Evolutionary conservation across 352 stramenopile species (phyloP), one percentile per base, ranked within the genome.

Genomic region (Pythium periplocum): DNA sequence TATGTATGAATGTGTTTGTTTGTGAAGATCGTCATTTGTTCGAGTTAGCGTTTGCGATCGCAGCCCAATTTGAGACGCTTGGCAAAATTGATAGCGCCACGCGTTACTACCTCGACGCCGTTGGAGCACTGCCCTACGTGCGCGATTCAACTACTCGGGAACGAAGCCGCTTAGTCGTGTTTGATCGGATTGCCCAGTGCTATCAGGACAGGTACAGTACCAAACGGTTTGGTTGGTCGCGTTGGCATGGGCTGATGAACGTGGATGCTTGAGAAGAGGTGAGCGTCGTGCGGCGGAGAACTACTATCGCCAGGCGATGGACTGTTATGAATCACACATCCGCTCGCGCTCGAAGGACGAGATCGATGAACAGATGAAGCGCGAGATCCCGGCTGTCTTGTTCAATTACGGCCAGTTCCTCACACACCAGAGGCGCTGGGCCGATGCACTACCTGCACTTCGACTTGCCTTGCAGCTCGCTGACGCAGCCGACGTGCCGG

Each of bases 141-240:
- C 61, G 57, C 4, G 50, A 69, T 8, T 49, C 55, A 1, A 54
- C 45, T 12, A 71, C 74, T 48, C 60, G 73, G 5, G 64, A 75
- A 17, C 53, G 72, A 44, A 71, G 69, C 9, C 76, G 68, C 33
- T 45, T 93, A n/a, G 77, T 93, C 49, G 84, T 80, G 40, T 65
- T 90, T 11, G 82, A 93, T 52, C 75, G 82, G 26, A 81, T 93
- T 49, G 82, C 82, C 0, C 78, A 90, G 66, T 87, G 72, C 46
- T 90, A 88, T 55, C 72, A 90, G 46, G 75, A 93, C 61, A 46
- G 64, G 71, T 81, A 61, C 52, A 26, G 17, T 26, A 26, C 17
- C 17, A 26, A 26, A 26, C 17, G 17, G 17, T 26, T 26, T 26
- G 17, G 17, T 26, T 26, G 17, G 17, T 26, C 17, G 17, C 17